Conservation (phyloP, 2,329 filamentous ascomycete species). For the Cyphellophora europaea region DNA sequence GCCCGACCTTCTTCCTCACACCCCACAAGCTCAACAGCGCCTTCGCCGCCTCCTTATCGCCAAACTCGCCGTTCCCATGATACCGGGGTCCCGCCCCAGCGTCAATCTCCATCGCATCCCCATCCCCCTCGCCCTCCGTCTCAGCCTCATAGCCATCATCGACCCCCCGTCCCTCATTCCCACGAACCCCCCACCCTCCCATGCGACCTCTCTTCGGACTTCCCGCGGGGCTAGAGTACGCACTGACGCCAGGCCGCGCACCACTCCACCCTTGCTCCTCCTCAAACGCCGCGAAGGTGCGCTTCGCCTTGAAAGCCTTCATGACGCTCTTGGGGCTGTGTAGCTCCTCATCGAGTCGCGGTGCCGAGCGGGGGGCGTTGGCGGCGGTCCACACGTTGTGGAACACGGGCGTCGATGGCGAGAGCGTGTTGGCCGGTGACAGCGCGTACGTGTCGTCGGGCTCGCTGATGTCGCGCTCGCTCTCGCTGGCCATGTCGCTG, state of each 20-base stretch:
- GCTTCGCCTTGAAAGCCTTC: neutral
- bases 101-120: neutral
- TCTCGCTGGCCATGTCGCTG: slow-evolving; percentile 29
- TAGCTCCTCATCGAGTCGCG: slow-evolving; percentile 4
- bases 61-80: slow-evolving; percentile 1
- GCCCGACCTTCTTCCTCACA: slow-evolving; percentile 1
- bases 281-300: neutral
- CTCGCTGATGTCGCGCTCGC: slow-evolving; percentile 32
- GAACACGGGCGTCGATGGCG: slow-evolving; percentile 30
- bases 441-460: slow-evolving; percentile 21
- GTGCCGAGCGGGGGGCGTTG: slow-evolving; percentile 28
- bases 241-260: neutral
- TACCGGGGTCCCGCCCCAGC: no score
- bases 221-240: neutral
- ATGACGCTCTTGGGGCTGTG: neutral
- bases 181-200: no score
- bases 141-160: slow-evolving; percentile 2
- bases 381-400: slow-evolving; percentile 33
- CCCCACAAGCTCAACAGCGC: slow-evolving; percentile 5
- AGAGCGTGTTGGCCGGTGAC: slow-evolving; percentile 15
- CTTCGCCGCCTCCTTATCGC: slow-evolving; percentile 5
- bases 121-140: neutral
- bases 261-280: neutral
- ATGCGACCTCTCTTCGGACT: neutral
- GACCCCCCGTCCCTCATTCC: no score